These are phyloP conservation scores for Malus hybrid DNA, from an alignment of 331 rosid species.

Conservation along the genomic window DNA sequence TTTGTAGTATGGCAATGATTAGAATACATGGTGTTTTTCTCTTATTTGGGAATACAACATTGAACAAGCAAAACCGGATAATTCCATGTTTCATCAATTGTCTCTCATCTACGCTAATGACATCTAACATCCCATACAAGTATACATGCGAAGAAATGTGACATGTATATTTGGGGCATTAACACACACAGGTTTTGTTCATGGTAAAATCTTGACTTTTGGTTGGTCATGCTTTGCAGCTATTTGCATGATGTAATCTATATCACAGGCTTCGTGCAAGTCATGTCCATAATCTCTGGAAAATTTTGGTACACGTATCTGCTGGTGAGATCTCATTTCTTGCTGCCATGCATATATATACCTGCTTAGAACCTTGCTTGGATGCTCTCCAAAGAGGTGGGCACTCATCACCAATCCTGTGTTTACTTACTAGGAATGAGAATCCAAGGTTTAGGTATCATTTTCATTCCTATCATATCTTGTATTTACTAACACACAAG, in stretches of 20 bases:
- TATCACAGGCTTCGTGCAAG: conserved; percentile 88
- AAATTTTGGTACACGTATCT: conserved; percentile 82
- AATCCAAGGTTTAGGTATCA: background rate
- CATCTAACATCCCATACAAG: background rate
- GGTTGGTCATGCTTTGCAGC: conserved; percentile 33
- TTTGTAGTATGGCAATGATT: too few species aligned
- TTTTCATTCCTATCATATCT: background rate
- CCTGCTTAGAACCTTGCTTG: background rate
- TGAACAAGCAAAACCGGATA: background rate
- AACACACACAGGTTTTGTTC: background rate
- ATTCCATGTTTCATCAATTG: background rate
- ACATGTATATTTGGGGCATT: background rate
- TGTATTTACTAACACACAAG: background rate
- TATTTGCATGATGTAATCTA: conserved; percentile 90
- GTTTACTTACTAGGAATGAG: background rate
- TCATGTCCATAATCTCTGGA: conserved; percentile 71
- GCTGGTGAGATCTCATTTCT: conserved; percentile 45
- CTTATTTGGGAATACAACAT: background rate
- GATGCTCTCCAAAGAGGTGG: background rate
- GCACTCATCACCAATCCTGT: background rate
- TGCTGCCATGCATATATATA: background rate
- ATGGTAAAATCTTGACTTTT: background rate
- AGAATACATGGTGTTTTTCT: background rate
- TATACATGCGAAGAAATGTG: background rate
- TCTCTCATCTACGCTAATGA: background rate